Base-by-base conservation (phyloP, 495 filamentous ascomycete species). In the Hypoxylon subgilvum region DNA sequence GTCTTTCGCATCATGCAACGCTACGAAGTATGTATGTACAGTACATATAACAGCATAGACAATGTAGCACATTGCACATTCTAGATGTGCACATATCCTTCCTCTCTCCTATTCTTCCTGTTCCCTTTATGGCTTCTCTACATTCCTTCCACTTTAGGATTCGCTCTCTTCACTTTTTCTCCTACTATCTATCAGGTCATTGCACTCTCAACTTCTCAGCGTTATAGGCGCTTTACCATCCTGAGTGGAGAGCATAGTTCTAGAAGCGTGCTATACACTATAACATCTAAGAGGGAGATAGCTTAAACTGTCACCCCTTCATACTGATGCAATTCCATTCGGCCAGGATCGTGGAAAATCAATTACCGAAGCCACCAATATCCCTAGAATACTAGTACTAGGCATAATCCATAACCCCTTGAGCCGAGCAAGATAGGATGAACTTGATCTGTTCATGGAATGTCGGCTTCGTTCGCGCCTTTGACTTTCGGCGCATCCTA, bases 401-500 rank as follows among this genome's bases (percentile, higher is more conserved):
- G n/a, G n/a, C n/a, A 55, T 23, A 25, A 35, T 28, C 42, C 44
- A 58, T 64, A 64, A 54, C 53, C 61, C 61, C 54, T 64, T 64
- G 53, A 64, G 61, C 61, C 61, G 61, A 64, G 18, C 53, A 40
- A 54, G 43, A 75, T 74, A 74, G 70, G 72, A 76, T 53, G 72
- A 76, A 77, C 68, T 34, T 58, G 67, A 74, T 71, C 64, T 68
- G 51, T 59, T 61, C 31, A 69, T 52, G 70, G 63, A 42, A 65
- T 23, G 19, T 52, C 23, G 43, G 65, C 50, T 55, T 58, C 49
- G 46, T 54, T 64, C 53, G 18, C 35, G 44, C 54, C 21, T 53
- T 53, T 21, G 13, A 43, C 39, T 41, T 17, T 49, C 47, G 43
- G 40, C 31, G 42, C 52, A 40, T 30, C 42, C 56, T 57, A 36